Base-by-base conservation (phyloP, 2,329 filamentous ascomycete species). In the Ophiostoma perfectum region DNA sequence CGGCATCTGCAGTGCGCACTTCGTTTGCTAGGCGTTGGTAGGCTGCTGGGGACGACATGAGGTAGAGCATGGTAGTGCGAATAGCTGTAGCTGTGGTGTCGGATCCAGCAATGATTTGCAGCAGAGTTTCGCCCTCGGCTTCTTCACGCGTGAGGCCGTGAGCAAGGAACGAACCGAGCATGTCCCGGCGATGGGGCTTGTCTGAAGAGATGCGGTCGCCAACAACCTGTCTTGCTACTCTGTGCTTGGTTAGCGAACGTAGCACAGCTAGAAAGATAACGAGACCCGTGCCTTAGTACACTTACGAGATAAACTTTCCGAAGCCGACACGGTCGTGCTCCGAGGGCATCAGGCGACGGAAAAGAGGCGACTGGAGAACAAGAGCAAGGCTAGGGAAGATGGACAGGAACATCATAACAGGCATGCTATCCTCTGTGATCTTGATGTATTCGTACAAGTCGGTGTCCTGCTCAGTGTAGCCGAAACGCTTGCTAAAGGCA, bases 401-500 rank as follows among this genome's bases (percentile, higher is more conserved):
- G 52, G 76, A 76, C 49, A 74, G 52, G 36, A 73, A 66, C 44
- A 75, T 77, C 70, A 78, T 78, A 9, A 76, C 77, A 4, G 73
- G 78, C 71, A 76, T 75, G 68, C 70, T 78, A 62, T 76, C 77
- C 14, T 74, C 69, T 78, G 69, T 72, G 55, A 74, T 72, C 65
- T 71, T 69, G 47, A 83, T 80, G 73, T 82, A 84, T 58, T 76
- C 77, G 68, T 80, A 80, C 1, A 79, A 74, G 70, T 85, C 83
- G 5, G 75, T 72, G 73, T 85, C 80, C 16, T 76, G 70, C 6
- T 78, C 77, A 4, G 83, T 74, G 71, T 81, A 83, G 9, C 82
- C 81, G 66, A 85, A 82, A 4, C 78, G 75, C 64, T 79, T 73
- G 58, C 83, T 84, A 41, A 86, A 81, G 0, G 81, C 82, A 12